Conservation (phyloP, 2,329 filamentous ascomycete species). For the Ilyonectria sp. region DNA sequence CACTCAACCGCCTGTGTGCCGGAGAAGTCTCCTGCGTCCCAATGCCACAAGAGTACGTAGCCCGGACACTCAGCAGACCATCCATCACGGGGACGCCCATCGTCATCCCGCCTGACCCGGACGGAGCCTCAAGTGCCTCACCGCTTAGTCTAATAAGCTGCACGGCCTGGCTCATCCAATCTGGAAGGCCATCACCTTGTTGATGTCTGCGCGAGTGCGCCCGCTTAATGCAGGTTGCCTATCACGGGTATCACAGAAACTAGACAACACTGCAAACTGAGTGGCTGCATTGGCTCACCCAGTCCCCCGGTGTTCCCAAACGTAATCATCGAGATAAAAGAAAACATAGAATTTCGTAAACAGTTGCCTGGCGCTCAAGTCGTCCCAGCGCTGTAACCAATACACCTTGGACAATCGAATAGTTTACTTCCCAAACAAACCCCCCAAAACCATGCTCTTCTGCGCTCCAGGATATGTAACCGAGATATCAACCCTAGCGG, state of each 20-base stretch:
- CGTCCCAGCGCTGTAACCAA: slow-evolving; percentile 23
- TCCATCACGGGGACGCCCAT: slow-evolving; percentile 23
- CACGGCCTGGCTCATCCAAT: slow-evolving; percentile 17
- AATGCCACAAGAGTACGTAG: slow-evolving; percentile 9
- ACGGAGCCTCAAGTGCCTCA: slow-evolving; percentile 30
- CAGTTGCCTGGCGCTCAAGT: slow-evolving; percentile 29
- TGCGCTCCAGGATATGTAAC: slow-evolving; percentile 40
- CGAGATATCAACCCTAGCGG: slow-evolving; percentile 21
- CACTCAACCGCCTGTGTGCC: slow-evolving; percentile 19
- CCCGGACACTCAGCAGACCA: slow-evolving; percentile 9
- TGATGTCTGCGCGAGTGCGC: background rate
- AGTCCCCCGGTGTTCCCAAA: background rate
- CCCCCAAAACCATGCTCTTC: slow-evolving; percentile 16
- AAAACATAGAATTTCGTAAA: slow-evolving; percentile 29
- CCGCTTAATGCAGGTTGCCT: slow-evolving; percentile 9
- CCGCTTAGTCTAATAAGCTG: slow-evolving; percentile 33
- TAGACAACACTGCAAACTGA: background rate
- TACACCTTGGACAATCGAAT: slow-evolving; percentile 17
- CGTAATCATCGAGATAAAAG: background rate
- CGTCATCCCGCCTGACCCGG: slow-evolving; percentile 30
- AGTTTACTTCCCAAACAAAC: slow-evolving; percentile 16
- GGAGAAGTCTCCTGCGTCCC: slow-evolving; percentile 1
- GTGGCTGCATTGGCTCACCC: slow-evolving; percentile 13
- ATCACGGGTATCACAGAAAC: slow-evolving; percentile 8
- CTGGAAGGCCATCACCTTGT: slow-evolving; percentile 7